A percentile compares a stretch with the other conserved stretches of the same genome.
phyloP scores from a whole-genome alignment of 371 early-diverging fungal species.

The Dichotomocladium elegans region DNA sequence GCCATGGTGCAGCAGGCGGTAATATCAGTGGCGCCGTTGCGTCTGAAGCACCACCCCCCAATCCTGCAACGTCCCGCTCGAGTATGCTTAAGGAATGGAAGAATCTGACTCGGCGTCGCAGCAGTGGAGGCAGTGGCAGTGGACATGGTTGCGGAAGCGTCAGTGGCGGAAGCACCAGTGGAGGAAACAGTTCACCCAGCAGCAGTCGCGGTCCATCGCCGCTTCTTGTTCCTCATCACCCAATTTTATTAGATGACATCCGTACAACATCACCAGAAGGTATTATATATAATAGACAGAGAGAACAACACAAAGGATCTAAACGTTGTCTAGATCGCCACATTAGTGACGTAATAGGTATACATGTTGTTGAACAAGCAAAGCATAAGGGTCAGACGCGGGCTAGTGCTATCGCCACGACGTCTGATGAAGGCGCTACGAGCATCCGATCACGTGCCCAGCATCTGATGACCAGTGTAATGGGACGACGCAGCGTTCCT shows the following conservation, averaged over 20 bases:
- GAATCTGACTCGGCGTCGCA: conserved; percentile 28
- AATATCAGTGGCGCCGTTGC: no score
- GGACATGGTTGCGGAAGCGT: neutral
- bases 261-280: neutral
- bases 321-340: neutral
- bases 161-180: neutral
- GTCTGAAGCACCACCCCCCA: conserved; percentile 12
- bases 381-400: neutral
- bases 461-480: conserved; percentile 20
- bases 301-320: no score
- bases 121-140: conserved; percentile 5
- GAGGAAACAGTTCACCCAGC: neutral
- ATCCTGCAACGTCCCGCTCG: conserved; percentile 33
- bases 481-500: conserved; percentile 13
- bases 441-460: conserved; percentile 21
- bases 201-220: conserved; percentile 8
- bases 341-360: neutral
- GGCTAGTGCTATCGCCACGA: no score
- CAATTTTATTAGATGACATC: conserved; percentile 1
- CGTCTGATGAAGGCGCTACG: neutral
- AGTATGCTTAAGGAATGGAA: conserved; percentile 33
- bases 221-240: neutral
- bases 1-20: neutral
- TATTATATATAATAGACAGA: neutral
- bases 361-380: neutral